Base-by-base conservation (phyloP, 2,329 filamentous ascomycete species). In the Colletotrichum musicola region DNA sequence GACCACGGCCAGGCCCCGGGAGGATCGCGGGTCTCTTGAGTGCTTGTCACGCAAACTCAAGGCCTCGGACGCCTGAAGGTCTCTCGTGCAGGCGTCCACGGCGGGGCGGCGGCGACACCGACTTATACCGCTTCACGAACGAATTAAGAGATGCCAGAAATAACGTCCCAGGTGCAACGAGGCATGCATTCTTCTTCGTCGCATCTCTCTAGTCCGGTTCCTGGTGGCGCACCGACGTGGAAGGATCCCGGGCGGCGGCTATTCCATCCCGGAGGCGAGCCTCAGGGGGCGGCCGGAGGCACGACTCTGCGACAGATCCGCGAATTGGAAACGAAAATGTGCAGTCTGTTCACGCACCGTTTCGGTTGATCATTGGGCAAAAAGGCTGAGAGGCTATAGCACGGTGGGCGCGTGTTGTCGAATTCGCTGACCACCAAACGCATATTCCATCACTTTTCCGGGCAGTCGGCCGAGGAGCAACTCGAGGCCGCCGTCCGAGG, bases 231-330 rank as follows among this genome's bases (percentile, higher is more conserved):
- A 57, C 16, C 30, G 55, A 64, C 49, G 35, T 38, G 22, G 35
- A 20, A 47, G 38, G 49, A 7, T 57, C 27, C 35, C 40, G 62
- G 42, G 49, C 42, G 42, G 49, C 42, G 50, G 62, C 62, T 65
- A 60, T 60, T 25, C 54, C 54, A 38, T 58, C 38, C 50, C 61
- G 54, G 46, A 58, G 30, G 47, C 27, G 20, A 40, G 13, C 46
- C 38, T 40, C 42, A 38, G 38, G 51, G 35, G 18, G 35, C 16
- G 38, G 53, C 44, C 25, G 57, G 57, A 54, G 67, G 56, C 57
- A 53, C 18, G n/a, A 69, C 53, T 51, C 63, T 69, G 67, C 47
- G 64, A 69, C 67, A 68, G 63, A 68, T 69, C 67, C 67, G 51
- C 63, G 63, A 14, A 67, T 67, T 67, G 63, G 67, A 69, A 69